Percentiles rank a stretch among this genome's conserved stretches.
Conservation (phyloP, 1,284 basidiomycete genomes). For the Microstroma glucosiphilum region DNA sequence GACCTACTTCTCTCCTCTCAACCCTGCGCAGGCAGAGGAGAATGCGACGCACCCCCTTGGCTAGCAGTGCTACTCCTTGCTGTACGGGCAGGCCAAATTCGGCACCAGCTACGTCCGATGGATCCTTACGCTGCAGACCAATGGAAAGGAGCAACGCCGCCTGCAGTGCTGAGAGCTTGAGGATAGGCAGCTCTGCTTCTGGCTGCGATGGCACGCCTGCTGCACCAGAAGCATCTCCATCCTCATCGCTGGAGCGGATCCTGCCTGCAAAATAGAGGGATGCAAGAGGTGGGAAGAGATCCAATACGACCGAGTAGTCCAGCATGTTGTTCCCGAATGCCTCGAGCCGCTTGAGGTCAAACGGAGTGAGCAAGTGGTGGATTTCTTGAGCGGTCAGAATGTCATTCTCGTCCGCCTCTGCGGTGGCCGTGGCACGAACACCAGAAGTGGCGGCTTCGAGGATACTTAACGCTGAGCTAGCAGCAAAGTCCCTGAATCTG, state of each 20-base stretch:
- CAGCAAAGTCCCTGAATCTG: conserved; percentile 87
- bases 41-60: conserved; percentile 81
- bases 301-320: conserved; percentile 91
- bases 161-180: conserved; percentile 38
- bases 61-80: conserved; percentile 83
- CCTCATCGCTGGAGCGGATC: conserved; percentile 36
- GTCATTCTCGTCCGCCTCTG: conserved; percentile 10
- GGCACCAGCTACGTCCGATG: conserved; percentile 61
- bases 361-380: conserved; percentile 70
- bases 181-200: conserved; percentile 9
- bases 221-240: conserved; percentile 22
- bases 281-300: conserved; percentile 76
- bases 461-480: conserved; percentile 77
- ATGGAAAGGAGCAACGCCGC: conserved; percentile 57
- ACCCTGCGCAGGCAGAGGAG: conserved; percentile 72
- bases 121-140: conserved; percentile 81
- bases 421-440: conserved; percentile 6
- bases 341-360: conserved; percentile 90
- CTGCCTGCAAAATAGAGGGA: conserved; percentile 71
- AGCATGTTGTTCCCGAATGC: conserved; percentile 93
- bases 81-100: conserved; percentile 70
- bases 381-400: conserved; percentile 62
- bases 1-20: conserved; percentile 57
- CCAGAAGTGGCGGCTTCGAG: conserved; percentile 67
- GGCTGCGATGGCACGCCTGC: conserved; percentile 22